phyloP scores from a whole-genome alignment of 306 rosid genomes.

The Dalbergia cochinchinensis region DNA sequence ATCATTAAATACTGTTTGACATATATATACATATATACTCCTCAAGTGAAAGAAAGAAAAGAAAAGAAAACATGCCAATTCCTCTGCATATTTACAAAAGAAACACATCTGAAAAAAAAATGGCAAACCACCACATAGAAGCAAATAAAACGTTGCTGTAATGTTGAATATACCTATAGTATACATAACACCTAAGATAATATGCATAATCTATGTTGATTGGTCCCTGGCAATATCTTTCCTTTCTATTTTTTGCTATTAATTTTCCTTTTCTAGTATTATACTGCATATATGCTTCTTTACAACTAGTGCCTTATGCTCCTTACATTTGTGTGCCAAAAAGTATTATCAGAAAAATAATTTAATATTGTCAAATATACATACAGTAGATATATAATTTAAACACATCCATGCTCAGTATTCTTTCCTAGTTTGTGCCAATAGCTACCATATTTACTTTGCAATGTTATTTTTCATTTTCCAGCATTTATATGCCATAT shows the following conservation, averaged over 20 bases:
- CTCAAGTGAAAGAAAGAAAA: too few species aligned
- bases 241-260: background rate
- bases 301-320: background rate
- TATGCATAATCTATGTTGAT: background rate
- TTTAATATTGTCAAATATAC: constrained; percentile 26
- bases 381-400: background rate
- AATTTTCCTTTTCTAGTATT: background rate
- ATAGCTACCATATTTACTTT: constrained; percentile 9
- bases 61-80: too few species aligned
- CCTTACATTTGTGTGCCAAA: background rate
- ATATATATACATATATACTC: too few species aligned
- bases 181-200: background rate
- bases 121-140: too few species aligned
- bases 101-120: too few species aligned
- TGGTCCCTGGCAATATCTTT: background rate
- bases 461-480: background rate
- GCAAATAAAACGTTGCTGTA: too few species aligned
- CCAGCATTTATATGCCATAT: constrained; percentile 9
- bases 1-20: background rate
- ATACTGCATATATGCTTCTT: background rate
- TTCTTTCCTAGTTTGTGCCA: background rate
- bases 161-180: background rate
- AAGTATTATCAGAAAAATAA: background rate
- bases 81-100: too few species aligned
- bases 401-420: background rate